Evolutionary conservation across 192 early-diverging fungal species (phyloP).

Genomic region (Rhizoclosmatium globosum): DNA sequence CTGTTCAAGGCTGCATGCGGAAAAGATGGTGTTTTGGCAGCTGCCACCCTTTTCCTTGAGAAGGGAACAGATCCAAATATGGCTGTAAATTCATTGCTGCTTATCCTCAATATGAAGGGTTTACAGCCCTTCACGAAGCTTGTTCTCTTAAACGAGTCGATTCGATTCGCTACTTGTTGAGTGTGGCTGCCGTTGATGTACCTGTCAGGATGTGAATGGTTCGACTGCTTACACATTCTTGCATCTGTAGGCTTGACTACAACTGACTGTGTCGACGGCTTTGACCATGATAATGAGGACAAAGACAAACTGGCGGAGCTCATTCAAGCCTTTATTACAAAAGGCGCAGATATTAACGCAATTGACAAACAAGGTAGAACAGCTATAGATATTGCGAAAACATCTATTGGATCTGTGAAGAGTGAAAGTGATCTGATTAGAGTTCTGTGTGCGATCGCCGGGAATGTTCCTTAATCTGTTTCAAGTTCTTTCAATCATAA

Average conservation of each 20-base stretch:
- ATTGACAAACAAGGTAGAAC: slow-evolving; percentile 1
- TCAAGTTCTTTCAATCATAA: too few species aligned
- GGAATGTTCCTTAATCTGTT: too few species aligned
- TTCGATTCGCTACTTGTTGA: not conserved
- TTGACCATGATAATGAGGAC: not conserved
- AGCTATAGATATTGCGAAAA: slow-evolving; percentile 11
- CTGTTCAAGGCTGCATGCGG: not conserved
- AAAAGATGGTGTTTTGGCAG: not conserved
- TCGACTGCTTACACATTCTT: slow-evolving; percentile 17
- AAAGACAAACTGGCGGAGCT: not conserved
- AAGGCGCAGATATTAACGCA: slow-evolving; percentile 6
- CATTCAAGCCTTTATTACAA: not conserved
- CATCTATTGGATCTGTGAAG: not conserved
- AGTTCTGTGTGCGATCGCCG: not conserved
- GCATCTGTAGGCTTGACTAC: not conserved
- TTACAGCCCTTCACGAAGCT: slow-evolving; percentile 13
- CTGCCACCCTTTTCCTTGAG: not conserved
- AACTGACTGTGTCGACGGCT: not conserved
- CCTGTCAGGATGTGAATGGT: not conserved
- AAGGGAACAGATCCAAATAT: not conserved
- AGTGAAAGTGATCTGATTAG: not conserved
- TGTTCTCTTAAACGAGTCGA: not conserved
- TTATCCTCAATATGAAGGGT: not conserved
- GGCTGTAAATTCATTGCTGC: not conserved
- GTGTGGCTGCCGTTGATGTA: not conserved